These are phyloP conservation scores for Nicotiana tomentosiformis DNA, from an alignment of 257 asterid genomes.

Conservation along the genomic window DNA sequence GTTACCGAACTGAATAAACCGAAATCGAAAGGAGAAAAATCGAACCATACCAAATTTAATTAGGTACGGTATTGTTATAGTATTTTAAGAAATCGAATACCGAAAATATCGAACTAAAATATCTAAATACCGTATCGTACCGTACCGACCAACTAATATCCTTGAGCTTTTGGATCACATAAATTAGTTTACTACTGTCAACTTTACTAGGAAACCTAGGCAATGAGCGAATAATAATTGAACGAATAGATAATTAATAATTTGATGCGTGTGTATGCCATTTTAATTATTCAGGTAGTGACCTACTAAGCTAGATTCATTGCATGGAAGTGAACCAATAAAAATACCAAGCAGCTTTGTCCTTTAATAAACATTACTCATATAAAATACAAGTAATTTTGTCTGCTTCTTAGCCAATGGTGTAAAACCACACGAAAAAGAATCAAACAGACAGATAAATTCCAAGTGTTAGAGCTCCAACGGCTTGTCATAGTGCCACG, in stretches of 20 bases:
- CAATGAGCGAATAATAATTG: neutral
- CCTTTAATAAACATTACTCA: neutral
- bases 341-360: constrained; percentile 7
- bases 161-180: constrained; percentile 10
- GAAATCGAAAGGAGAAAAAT: no score
- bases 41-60: no score
- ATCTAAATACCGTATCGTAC: no score
- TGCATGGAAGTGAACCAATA: constrained; percentile 10
- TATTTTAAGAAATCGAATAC: no score
- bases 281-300: neutral
- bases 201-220: constrained; percentile 19
- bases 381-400: neutral
- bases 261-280: constrained; percentile 1
- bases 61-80: no score
- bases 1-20: no score
- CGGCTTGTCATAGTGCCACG: neutral
- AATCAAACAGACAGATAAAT: neutral
- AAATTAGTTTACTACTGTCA: neutral
- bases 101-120: no score
- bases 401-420: constrained; percentile 8
- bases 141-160: no score
- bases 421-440: neutral
- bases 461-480: neutral
- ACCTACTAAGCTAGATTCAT: constrained; percentile 10
- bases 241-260: neutral